Evolutionary conservation across 1,284 basidiomycete genomes (phyloP), one percentile per base, ranked within the genome.

Genomic region (Papiliotrema nemorosa): DNA sequence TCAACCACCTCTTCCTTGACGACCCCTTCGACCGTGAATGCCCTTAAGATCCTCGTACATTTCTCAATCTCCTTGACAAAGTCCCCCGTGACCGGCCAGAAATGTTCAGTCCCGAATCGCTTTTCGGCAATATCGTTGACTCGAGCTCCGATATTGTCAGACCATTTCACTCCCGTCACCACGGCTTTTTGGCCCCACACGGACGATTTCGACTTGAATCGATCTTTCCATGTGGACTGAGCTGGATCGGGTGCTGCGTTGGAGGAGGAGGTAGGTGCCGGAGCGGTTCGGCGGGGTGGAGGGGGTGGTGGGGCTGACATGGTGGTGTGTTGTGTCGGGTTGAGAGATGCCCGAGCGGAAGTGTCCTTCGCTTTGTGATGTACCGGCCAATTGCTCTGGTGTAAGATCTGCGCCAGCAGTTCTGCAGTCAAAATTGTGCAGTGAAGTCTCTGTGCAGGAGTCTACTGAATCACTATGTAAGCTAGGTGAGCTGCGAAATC

Each of bases 11-110:
- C 10, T n/a, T 39, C 38, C 22, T 34, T 12, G 25, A 34, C 25
- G 27, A 13, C 12, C 47, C 69, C 69, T 54, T 55, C n/a, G 70
- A 74, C 76, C 0, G 75, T 77, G 53, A 78, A 78, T 2, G 68
- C 61, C 21, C 72, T 57, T 22, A 81, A 61, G 37, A 81, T 80
- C 43, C 78, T 64, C 22, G 77, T 76, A 35, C 73, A 75, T 63
- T 81, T 81, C 21, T 77, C 76, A 54, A 80, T 74, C 59, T 81
- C 78, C 31, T 72, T 64, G 0, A 59, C 65, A 43, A 78, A 78
- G 53, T 81, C 80, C 37, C 76, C 77, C 7, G 73, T 74, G 21
- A 74, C 73, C 3, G 80, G 80, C 73, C 76, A 80, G 60, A 81
- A 81, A 2, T 75, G 65, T 52, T 80, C 79, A 9, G 72, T 74